Conservation (phyloP, 1,284 basidiomycete species). For the Papiliotrema terrestris region DNA sequence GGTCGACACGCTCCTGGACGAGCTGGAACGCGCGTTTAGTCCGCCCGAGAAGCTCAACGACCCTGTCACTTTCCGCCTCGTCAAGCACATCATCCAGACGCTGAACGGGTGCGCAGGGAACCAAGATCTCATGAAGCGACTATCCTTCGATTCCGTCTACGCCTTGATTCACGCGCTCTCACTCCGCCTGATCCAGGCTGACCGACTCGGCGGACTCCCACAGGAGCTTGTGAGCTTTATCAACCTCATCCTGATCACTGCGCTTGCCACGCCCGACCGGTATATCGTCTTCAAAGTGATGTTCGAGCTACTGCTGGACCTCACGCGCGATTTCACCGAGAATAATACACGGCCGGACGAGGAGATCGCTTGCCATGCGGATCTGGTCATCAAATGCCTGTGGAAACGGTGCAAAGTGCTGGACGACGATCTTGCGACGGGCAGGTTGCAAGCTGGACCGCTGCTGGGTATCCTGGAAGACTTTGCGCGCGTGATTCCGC, state of each 20-base stretch:
- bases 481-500: slow-evolving; percentile 88
- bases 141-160: slow-evolving; percentile 40
- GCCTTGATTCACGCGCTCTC: slow-evolving; percentile 78
- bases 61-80: slow-evolving; percentile 78
- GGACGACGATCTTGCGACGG: slow-evolving; percentile 80
- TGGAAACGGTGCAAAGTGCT: slow-evolving; percentile 97
- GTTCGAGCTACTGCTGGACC: slow-evolving; percentile 75
- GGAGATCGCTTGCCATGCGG: slow-evolving; percentile 84
- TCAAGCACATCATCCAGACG: slow-evolving; percentile 94
- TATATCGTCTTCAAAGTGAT: slow-evolving; percentile 87
- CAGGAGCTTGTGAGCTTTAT: slow-evolving; percentile 92
- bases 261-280: slow-evolving; percentile 85
- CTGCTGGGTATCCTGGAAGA: slow-evolving; percentile 92
- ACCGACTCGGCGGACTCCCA: slow-evolving; percentile 58
- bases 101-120: slow-evolving; percentile 26
- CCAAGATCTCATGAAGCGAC: slow-evolving; percentile 26
- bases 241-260: slow-evolving; percentile 93
- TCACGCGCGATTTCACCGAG: slow-evolving; percentile 78
- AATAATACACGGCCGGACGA: slow-evolving; percentile 58
- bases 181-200: slow-evolving; percentile 81
- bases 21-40: slow-evolving; percentile 86
- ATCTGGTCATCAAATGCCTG: slow-evolving; percentile 94
- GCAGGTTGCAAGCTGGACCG: slow-evolving; percentile 76
- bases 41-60: slow-evolving; percentile 66
- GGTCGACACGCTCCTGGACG: slow-evolving; percentile 78